Evolutionary conservation across 2,329 filamentous ascomycete genomes (phyloP).

Genomic region (Ascochyta lentis): DNA sequence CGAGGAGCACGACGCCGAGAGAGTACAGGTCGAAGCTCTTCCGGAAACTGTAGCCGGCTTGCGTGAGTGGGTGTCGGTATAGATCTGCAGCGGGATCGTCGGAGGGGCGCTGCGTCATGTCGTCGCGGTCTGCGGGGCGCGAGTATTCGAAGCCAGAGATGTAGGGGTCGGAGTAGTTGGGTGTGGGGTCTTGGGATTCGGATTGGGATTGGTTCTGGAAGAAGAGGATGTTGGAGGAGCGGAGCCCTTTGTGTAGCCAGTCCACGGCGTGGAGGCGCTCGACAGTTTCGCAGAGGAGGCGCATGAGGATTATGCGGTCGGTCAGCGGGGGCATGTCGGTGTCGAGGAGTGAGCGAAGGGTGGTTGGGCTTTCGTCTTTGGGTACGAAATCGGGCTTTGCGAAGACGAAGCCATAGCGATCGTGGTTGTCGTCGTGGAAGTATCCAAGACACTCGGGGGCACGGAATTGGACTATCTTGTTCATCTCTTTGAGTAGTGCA

Average conservation of each 20-base stretch:
- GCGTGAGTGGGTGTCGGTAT: conserved; percentile 58
- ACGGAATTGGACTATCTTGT: conserved; percentile 36
- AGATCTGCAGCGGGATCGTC: conserved; percentile 56
- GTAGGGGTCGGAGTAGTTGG: conserved; percentile 53
- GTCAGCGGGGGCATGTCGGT: conserved; percentile 57
- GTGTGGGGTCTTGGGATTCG: conserved; percentile 14
- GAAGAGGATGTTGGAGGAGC: conserved; percentile 62
- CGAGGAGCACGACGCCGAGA: conserved; percentile 60
- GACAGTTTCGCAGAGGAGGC: conserved; percentile 60
- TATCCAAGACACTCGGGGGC: conserved; percentile 47
- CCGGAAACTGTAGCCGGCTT: conserved; percentile 48
- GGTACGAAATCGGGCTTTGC: conserved; percentile 54
- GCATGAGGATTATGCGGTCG: conserved; percentile 59
- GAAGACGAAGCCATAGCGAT: conserved; percentile 62
- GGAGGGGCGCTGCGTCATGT: conserved; percentile 59
- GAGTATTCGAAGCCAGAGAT: conserved; percentile 64
- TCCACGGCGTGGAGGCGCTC: conserved; percentile 63
- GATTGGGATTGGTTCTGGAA: conserved; percentile 40
- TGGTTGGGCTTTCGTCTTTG: conserved; percentile 53
- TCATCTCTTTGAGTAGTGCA: conserved; percentile 42
- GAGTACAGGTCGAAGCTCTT: conserved; percentile 62
- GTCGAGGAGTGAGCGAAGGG: conserved; percentile 57
- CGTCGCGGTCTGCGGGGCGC: conserved; percentile 58
- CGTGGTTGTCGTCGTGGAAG: conserved; percentile 42
- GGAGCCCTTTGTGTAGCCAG: conserved; percentile 66